These are phyloP conservation scores for Gynandropsis gynandra DNA, from an alignment of 345 rosid genomes.

Conservation along the genomic window DNA sequence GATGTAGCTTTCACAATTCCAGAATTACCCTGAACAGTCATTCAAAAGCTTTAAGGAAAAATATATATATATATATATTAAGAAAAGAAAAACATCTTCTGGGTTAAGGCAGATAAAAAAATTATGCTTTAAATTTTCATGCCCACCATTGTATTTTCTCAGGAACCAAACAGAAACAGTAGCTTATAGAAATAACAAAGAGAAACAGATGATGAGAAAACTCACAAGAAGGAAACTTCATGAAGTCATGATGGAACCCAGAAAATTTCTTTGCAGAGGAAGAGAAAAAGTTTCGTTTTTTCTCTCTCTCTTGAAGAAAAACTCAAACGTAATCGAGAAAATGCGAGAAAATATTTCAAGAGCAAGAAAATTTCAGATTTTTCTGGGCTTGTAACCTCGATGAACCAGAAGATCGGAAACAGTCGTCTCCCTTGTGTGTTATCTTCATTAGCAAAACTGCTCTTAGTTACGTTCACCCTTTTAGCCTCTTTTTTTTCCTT, in stretches of 20 bases:
- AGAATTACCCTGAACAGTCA: slow-evolving; percentile 26
- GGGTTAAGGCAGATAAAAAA: background rate
- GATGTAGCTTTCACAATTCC: slow-evolving; percentile 14
- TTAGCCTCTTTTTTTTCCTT: slow-evolving; percentile 4
- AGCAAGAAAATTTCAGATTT: background rate
- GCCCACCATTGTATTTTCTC: slow-evolving; percentile 15
- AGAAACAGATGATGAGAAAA: slow-evolving; percentile 11
- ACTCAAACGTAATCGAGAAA: slow-evolving; percentile 16
- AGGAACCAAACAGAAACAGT: slow-evolving; percentile 12
- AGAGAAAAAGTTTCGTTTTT: slow-evolving; percentile 3
- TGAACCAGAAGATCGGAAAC: slow-evolving; percentile 25
- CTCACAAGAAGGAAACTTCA: slow-evolving; percentile 30
- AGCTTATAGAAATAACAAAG: slow-evolving; percentile 1
- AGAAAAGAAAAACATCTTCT: slow-evolving; percentile 4
- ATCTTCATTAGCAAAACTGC: slow-evolving; percentile 23
- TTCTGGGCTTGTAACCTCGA: slow-evolving; percentile 8
- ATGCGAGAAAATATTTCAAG: background rate
- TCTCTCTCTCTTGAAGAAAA: slow-evolving; percentile 9
- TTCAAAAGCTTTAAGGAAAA: too few relatives aligned
- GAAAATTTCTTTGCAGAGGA: background rate
- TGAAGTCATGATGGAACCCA: slow-evolving; percentile 13
- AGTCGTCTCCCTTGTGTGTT: slow-evolving; percentile 15
- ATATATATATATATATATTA: too few relatives aligned
- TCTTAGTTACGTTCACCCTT: slow-evolving; percentile 23
- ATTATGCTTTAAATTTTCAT: background rate